Evolutionary conservation across 2,329 filamentous ascomycete genomes (phyloP).

Genomic region (Colletotrichum tropicale): DNA sequence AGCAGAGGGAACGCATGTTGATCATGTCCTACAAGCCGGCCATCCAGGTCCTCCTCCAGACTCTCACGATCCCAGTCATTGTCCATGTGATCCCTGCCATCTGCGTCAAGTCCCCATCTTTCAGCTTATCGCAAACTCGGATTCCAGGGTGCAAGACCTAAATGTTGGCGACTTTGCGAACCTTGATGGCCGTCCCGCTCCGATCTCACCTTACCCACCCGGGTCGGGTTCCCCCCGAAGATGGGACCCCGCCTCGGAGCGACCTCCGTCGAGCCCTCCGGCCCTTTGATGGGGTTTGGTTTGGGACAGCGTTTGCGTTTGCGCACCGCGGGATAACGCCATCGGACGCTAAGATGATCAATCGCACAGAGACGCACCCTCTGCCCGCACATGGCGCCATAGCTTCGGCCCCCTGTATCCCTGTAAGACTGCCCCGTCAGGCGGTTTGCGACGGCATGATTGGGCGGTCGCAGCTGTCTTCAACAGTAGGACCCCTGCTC

Average conservation of each 20-base stretch:
- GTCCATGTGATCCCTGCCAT: neutral
- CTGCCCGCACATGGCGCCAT: neutral
- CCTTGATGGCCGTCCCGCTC: neutral
- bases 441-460: neutral
- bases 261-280: neutral
- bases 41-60: slow-evolving; percentile 1
- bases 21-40: neutral
- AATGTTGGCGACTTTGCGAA: neutral
- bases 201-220: neutral
- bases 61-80: neutral
- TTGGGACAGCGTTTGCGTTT: neutral
- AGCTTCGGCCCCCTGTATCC: neutral
- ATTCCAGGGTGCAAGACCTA: neutral
- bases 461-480: neutral
- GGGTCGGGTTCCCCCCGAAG: neutral
- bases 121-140: neutral
- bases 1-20: neutral
- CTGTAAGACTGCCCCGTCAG: slow-evolving; percentile 15
- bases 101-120: neutral
- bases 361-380: neutral
- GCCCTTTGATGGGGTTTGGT: neutral
- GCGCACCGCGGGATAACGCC: slow-evolving; percentile 10
- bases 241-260: neutral
- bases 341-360: slow-evolving; percentile 14
- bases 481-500: neutral